phyloP scores from a whole-genome alignment of 495 filamentous ascomycete genomes.

The Aspergillus sparsus region DNA sequence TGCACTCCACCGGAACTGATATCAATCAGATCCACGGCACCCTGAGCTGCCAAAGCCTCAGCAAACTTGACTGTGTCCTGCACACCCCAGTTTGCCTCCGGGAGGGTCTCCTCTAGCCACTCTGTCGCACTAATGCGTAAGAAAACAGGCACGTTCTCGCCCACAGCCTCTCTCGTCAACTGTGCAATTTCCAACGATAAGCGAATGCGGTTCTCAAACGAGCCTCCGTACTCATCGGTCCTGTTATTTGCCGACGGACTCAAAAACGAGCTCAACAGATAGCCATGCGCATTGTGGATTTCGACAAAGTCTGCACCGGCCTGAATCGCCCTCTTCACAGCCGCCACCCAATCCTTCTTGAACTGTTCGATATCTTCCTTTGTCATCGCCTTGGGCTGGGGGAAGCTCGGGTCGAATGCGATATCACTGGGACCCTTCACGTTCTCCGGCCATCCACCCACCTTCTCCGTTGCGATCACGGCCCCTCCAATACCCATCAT shows the following conservation, averaged over 20 bases:
- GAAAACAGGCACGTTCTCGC: constrained; percentile 64
- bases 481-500: constrained; percentile 53
- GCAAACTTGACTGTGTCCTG: constrained; percentile 59
- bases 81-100: constrained; percentile 56
- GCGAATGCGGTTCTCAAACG: constrained; percentile 63
- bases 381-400: constrained; percentile 56
- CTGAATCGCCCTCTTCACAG: constrained; percentile 55
- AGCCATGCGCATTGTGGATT: constrained; percentile 64
- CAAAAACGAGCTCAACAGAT: constrained; percentile 65
- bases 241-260: constrained; percentile 63
- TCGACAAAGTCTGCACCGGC: constrained; percentile 63
- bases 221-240: constrained; percentile 66
- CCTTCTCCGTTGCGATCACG: constrained; percentile 24
- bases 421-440: constrained; percentile 57
- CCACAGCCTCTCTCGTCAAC: constrained; percentile 53
- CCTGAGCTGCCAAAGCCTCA: constrained; percentile 53
- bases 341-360: constrained; percentile 57
- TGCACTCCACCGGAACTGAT: constrained; percentile 64
- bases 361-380: constrained; percentile 57
- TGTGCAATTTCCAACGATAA: constrained; percentile 61
- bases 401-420: constrained; percentile 52
- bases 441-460: constrained; percentile 43
- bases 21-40: constrained; percentile 66
- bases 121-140: constrained; percentile 63
- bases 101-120: constrained; percentile 55